Conservation (phyloP, 768 basidiomycete species). For the Leccinum aurantiacum region DNA sequence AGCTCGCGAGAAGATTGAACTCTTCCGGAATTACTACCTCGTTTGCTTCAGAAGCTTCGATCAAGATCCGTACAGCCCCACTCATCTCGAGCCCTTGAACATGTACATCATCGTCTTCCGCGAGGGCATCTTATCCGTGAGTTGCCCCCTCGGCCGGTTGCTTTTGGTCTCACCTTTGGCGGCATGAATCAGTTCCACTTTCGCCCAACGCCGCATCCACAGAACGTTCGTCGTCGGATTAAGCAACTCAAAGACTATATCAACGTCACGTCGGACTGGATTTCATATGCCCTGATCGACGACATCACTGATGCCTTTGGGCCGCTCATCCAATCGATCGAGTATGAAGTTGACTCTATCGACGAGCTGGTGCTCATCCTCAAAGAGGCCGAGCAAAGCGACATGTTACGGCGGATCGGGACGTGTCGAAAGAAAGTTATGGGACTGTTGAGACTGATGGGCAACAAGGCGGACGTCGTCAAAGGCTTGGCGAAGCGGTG, state of each 20-base stretch:
- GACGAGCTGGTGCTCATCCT: conserved; percentile 97
- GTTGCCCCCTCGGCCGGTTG: conserved; percentile 28
- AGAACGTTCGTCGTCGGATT: conserved; percentile 96
- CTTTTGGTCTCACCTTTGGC: neutral
- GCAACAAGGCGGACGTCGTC: conserved; percentile 99
- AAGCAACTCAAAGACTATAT: conserved; percentile 99
- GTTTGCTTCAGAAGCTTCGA: conserved; percentile 99
- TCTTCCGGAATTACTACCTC: conserved; percentile 97
- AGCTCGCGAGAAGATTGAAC: conserved; percentile 98
- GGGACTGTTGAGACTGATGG: conserved; percentile 95
- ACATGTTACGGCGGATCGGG: conserved; percentile 96
- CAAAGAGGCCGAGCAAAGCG: conserved; percentile 73
- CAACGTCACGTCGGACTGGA: conserved; percentile 98
- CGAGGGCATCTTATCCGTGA: conserved; percentile 90
- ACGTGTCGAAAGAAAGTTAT: conserved; percentile 99
- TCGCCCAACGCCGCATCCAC: conserved; percentile 94
- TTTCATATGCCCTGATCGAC: conserved; percentile 98
- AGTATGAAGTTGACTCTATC: conserved; percentile 99
- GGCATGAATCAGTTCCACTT: conserved; percentile 80
- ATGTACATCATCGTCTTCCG: conserved; percentile 99
- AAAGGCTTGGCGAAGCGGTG: conserved; percentile 98
- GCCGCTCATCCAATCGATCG: conserved; percentile 96
- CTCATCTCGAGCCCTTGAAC: conserved; percentile 95
- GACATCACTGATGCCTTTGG: conserved; percentile 99
- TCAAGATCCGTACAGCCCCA: conserved; percentile 96